Evolutionary conservation across 208 protist genomes (phyloP).

Genomic region (Wallacemonas rigidus): DNA sequence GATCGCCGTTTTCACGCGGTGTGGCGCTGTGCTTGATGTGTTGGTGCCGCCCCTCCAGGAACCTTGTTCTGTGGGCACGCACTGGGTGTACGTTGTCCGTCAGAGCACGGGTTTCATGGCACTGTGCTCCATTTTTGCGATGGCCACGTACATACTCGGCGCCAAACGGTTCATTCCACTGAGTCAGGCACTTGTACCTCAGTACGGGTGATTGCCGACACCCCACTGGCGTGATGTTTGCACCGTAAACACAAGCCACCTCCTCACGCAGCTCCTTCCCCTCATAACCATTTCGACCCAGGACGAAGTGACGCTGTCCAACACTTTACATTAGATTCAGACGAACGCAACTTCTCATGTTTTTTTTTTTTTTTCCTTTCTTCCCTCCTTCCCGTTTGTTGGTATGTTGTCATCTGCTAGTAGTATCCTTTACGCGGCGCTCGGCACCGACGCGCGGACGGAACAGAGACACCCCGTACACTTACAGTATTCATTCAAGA

Average conservation of each 20-base stretch:
- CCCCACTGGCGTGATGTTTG: no score
- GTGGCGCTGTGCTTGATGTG: constrained; percentile 21
- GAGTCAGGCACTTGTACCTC: constrained; percentile 26
- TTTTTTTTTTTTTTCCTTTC: constrained; percentile 25
- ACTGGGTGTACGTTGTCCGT: constrained; percentile 13
- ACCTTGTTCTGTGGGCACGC: constrained; percentile 21
- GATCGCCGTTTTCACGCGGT: constrained; percentile 4
- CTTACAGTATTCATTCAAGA: no score
- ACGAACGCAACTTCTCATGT: not conserved
- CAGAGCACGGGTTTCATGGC: constrained; percentile 34
- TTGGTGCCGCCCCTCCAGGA: constrained; percentile 25
- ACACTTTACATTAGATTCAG: no score
- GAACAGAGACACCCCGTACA: no score
- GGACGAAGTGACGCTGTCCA: no score
- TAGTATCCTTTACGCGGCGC: no score
- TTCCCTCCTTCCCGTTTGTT: constrained; percentile 19
- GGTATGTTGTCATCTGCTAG: constrained; percentile 8
- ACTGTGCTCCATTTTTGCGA: constrained; percentile 19
- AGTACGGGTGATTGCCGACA: constrained; percentile 19
- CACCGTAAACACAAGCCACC: no score
- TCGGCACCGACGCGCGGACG: no score
- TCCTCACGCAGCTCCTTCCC: no score
- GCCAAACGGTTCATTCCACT: constrained; percentile 62
- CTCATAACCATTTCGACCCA: no score
- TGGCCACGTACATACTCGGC: constrained; percentile 37